Evolutionary conservation across 768 basidiomycete species (phyloP).

Genomic region (Fibroporia radiculosa): DNA sequence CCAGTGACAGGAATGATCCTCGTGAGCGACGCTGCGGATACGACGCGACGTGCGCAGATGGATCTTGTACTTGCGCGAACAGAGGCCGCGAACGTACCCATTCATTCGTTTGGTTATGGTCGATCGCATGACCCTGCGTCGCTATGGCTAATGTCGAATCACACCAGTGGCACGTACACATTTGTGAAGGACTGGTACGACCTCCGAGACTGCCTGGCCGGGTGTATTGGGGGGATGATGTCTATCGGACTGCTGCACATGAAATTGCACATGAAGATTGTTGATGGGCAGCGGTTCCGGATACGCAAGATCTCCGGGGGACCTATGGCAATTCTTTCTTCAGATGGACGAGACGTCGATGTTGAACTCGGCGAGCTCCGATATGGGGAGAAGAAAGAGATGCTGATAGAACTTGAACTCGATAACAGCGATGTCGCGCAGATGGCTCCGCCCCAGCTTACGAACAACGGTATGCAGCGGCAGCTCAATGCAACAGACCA

Average conservation of each 20-base stretch:
- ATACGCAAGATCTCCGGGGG: conserved; percentile 94
- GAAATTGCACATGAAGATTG: conserved; percentile 92
- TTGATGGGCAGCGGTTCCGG: conserved; percentile 84
- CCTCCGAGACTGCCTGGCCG: conserved; percentile 84
- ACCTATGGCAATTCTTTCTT: conserved; percentile 75
- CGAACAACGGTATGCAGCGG: conserved; percentile 13
- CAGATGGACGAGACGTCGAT: conserved; percentile 93
- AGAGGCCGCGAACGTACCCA: conserved; percentile 94
- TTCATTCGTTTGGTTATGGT: conserved; percentile 96
- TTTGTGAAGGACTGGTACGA: conserved; percentile 99
- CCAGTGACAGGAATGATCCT: conserved; percentile 87
- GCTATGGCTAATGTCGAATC: conserved; percentile 98
- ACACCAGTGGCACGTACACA: conserved; percentile 95
- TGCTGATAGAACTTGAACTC: conserved; percentile 92
- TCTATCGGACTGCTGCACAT: conserved; percentile 88
- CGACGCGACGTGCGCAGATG: conserved; percentile 93
- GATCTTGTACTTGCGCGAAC: conserved; percentile 95
- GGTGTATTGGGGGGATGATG: conserved; percentile 95
- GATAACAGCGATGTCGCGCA: conserved; percentile 56
- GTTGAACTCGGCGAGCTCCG: conserved; percentile 91
- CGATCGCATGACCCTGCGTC: conserved; percentile 96
- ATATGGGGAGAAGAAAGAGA: conserved; percentile 96
- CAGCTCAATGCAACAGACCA: conserved; percentile 78
- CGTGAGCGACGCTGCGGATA: conserved; percentile 88
- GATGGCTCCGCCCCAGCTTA: conserved; percentile 12